Conservation (phyloP, 768 basidiomycete genomes). For the Tylopilus vinaceipallidus region DNA sequence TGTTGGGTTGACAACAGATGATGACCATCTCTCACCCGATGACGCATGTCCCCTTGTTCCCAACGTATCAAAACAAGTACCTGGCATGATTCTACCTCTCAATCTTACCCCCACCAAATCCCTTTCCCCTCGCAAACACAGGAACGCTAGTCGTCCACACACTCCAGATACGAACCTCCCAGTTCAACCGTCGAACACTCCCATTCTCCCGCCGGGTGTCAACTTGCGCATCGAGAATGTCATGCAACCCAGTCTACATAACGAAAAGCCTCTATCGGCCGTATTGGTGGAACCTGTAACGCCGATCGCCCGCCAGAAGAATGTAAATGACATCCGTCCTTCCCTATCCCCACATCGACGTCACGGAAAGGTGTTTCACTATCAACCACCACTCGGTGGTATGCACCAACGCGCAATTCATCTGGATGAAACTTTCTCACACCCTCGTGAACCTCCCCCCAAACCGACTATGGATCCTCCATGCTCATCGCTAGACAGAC, state of each 20-base stretch:
- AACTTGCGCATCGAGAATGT: not conserved
- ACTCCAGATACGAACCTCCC: not conserved
- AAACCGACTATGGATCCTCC: slow-evolving; percentile 11
- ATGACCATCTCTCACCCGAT: slow-evolving; percentile 6
- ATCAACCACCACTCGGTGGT: slow-evolving; percentile 3
- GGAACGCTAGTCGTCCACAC: not conserved
- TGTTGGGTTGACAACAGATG: slow-evolving; percentile 27
- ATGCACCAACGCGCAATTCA: slow-evolving; percentile 1
- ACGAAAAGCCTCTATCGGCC: not conserved
- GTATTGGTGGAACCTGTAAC: not conserved
- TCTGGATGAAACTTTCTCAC: slow-evolving; percentile 11
- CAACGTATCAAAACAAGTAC: not conserved
- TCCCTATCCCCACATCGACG: slow-evolving; percentile 15
- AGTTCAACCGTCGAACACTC: not conserved
- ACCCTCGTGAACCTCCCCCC: slow-evolving; percentile 21
- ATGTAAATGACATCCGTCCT: slow-evolving; percentile 3
- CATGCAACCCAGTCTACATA: not conserved
- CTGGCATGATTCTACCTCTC: slow-evolving; percentile 20
- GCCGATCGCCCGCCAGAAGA: slow-evolving; percentile 12
- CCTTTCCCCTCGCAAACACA: slow-evolving; percentile 11
- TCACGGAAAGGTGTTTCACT: slow-evolving; percentile 28
- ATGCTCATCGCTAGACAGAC: slow-evolving; percentile 31
- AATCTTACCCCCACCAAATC: slow-evolving; percentile 20
- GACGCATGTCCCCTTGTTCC: slow-evolving; percentile 1
- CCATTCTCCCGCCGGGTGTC: not conserved